Evolutionary conservation across 345 rosid species (phyloP).

Genomic region (Luvunga scandens): DNA sequence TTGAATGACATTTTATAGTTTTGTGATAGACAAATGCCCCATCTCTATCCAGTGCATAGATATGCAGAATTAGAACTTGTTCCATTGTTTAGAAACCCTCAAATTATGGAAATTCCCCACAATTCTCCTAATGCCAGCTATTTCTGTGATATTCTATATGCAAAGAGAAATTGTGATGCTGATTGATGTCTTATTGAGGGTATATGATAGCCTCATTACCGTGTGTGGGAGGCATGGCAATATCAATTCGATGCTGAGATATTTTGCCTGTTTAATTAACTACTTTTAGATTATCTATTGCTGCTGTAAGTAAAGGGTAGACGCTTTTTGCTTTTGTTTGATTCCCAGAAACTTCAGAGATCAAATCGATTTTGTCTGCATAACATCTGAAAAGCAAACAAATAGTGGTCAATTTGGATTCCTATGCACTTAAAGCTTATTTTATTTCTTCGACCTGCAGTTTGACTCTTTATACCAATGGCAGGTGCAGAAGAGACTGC

Average conservation of each 20-base stretch:
- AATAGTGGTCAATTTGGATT: slow-evolving; percentile 7
- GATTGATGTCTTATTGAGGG: neutral
- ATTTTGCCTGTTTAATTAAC: neutral
- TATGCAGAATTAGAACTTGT: neutral
- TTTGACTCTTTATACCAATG: slow-evolving; percentile 30
- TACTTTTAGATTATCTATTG: neutral
- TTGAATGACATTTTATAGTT: neutral
- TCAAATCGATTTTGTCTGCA: neutral
- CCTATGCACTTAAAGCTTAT: neutral
- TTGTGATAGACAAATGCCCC: neutral
- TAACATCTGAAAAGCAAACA: slow-evolving; percentile 1
- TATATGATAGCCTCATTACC: neutral
- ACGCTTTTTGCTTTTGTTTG: too few species aligned
- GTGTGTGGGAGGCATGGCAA: neutral
- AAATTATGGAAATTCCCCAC: neutral
- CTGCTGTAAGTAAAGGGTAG: neutral
- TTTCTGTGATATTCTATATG: neutral
- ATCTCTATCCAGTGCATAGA: neutral
- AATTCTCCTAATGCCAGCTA: neutral
- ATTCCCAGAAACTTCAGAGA: neutral
- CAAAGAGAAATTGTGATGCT: neutral
- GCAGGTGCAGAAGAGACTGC: slow-evolving; percentile 44
- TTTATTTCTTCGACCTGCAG: slow-evolving; percentile 6
- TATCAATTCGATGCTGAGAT: neutral
- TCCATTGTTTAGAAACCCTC: neutral